Conservation (phyloP, 2,329 filamentous ascomycete species). For the Lecanoromycetidae sp. region DNA sequence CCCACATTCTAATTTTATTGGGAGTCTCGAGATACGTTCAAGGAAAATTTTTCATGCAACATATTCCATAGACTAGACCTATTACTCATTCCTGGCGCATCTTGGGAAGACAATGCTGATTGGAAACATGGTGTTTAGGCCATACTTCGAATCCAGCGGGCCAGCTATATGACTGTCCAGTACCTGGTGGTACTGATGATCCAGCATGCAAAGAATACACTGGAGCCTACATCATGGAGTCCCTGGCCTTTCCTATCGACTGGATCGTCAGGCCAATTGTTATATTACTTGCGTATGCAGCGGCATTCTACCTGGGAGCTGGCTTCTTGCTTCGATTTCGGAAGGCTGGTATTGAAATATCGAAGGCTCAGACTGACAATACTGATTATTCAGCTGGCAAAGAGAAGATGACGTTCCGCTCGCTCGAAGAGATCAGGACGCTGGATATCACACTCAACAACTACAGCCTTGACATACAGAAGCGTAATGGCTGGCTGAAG, state of each 20-base stretch:
- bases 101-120: no score
- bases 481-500: constrained; percentile 43
- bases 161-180: constrained; percentile 61
- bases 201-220: constrained; percentile 57
- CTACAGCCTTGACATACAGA: constrained; percentile 54
- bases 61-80: no score
- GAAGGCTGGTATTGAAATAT: constrained; percentile 57
- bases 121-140: no score
- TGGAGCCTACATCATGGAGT: constrained; percentile 56
- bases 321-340: constrained; percentile 51
- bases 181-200: constrained; percentile 47
- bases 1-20: no score
- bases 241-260: constrained; percentile 52
- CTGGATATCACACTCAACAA: constrained; percentile 54
- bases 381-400: constrained; percentile 57
- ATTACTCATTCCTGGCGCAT: no score
- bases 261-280: constrained; percentile 59
- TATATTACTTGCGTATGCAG: constrained; percentile 47
- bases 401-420: constrained; percentile 50
- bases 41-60: no score
- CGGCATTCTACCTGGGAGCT: constrained; percentile 51
- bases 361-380: constrained; percentile 45
- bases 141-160: constrained; percentile 32
- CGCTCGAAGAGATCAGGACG: constrained; percentile 42
- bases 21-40: no score